Evolutionary conservation across 2,329 filamentous ascomycete genomes (phyloP).

Genomic region (Plectosphaerella sp.): DNA sequence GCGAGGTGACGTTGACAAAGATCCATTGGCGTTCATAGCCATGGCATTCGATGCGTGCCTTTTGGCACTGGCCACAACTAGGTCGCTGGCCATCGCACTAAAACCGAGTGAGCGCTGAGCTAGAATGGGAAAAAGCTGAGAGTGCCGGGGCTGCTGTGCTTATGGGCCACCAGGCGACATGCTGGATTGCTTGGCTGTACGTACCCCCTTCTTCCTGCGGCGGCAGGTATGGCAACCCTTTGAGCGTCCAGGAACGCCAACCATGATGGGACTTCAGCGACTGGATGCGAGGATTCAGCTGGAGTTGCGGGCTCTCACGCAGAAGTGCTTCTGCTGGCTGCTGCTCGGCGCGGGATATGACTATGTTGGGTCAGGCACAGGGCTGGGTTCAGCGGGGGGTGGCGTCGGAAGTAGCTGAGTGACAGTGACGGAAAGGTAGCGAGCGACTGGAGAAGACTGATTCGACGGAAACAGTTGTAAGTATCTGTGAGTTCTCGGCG

Average conservation of each 20-base stretch:
- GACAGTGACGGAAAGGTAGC: neutral
- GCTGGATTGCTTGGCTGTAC: neutral
- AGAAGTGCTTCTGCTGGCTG: neutral
- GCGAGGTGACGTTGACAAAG: slow-evolving; percentile 11
- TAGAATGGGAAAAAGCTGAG: too few relatives aligned
- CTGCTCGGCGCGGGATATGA: neutral
- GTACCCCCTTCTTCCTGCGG: slow-evolving; percentile 14
- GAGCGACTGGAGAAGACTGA: too few relatives aligned
- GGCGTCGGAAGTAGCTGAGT: neutral
- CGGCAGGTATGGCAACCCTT: slow-evolving; percentile 14
- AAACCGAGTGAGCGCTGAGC: too few relatives aligned
- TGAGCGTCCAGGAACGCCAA: slow-evolving; percentile 14
- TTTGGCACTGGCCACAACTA: slow-evolving; percentile 11
- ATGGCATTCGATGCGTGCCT: slow-evolving; percentile 8
- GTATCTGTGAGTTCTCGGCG: neutral
- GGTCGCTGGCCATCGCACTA: slow-evolving; percentile 14
- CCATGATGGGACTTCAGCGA: slow-evolving; percentile 5
- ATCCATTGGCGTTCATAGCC: slow-evolving; percentile 12
- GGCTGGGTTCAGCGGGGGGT: neutral
- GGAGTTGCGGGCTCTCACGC: neutral
- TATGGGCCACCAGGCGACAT: too few relatives aligned
- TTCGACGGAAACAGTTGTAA: too few relatives aligned
- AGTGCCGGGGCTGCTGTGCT: too few relatives aligned
- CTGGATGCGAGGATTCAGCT: neutral
- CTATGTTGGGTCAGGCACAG: neutral